Percentiles rank a stretch among this genome's conserved stretches.
Evolutionary conservation across 2,329 filamentous ascomycete species (phyloP).

Genomic region (Immersiporthe knoxdaviesiana): DNA sequence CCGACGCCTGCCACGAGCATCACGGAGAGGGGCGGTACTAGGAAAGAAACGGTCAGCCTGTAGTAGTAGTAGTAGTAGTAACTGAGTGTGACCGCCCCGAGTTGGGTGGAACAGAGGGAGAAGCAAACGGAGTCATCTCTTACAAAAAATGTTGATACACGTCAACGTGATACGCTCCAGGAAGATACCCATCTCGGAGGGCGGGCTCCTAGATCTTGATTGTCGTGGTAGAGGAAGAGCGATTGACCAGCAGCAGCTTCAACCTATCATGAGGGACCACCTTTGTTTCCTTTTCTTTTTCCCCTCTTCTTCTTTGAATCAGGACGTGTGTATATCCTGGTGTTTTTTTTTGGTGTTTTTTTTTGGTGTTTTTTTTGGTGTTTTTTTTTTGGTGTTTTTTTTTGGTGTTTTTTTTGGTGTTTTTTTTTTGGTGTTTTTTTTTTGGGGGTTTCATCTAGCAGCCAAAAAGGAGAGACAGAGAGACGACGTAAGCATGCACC

Average conservation of each 20-base stretch:
- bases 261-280: neutral
- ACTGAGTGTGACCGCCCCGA: neutral
- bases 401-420: no score
- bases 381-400: no score
- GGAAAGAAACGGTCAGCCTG: neutral
- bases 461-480: neutral
- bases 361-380: no score
- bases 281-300: no score
- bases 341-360: no score
- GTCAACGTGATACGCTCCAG: constrained; percentile 19
- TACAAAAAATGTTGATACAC: constrained; percentile 25
- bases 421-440: no score
- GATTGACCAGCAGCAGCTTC: neutral
- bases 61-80: no score
- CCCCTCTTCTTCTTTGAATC: no score
- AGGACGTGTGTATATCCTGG: no score
- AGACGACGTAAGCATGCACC: neutral
- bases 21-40: constrained; percentile 25
- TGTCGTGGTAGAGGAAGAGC: neutral
- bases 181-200: constrained; percentile 21
- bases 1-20: constrained; percentile 52
- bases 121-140: no score
- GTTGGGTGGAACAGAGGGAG: neutral
- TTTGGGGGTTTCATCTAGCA: neutral
- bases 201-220: no score